Base-by-base conservation (phyloP, 192 early-diverging fungal species). In the Gryganskiella cystojenkinii region DNA sequence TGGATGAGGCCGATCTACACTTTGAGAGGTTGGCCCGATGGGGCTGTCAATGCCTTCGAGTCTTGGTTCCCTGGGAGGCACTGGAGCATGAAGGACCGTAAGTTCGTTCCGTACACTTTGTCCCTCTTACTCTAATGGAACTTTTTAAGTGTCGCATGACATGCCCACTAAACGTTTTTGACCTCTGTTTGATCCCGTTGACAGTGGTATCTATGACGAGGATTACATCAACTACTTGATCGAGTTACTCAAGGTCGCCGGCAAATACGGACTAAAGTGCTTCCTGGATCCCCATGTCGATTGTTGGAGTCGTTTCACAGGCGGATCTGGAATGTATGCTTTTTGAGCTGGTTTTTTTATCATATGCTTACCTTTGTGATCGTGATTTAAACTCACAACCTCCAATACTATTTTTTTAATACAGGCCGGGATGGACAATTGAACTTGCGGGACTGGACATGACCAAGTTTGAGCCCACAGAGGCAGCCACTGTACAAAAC, bases 51-150 rank as follows among this genome's bases (percentile, higher is more conserved):
- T 87, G 93, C 66, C 67, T 92, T 7, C 82, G 93, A 15, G 75
- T 94, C 28, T 54, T 92, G 25, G 83, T 92, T 4, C 83, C 90
- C 3, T 95, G 93, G 93, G 93, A 95, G 69, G 87, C 93, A 7
- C 63, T 95, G 24, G 87, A 86, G 61, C 85, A 88, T 75, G 50
- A 78, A 54, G 87, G 84, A 61, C 87, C 87, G 83, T 87, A 71
- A 67, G 83, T 70, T 37, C 14, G 17, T 24, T 17, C 9, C 7
- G 5, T 3, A 34, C 15, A 40, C 8, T 34, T 58, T 49, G 3
- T n/a, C n/a, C n/a, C n/a, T n/a, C n/a, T n/a, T n/a, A n/a, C n/a
- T n/a, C n/a, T n/a, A n/a, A n/a, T n/a, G n/a, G n/a, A n/a, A 25
- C n/a, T 14, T 11, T 33, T 7, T 4, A 45, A 4, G 44, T 28